These are phyloP conservation scores for Talinum fruticosum DNA, from an alignment of 148 eudicot genomes.

Conservation along the genomic window DNA sequence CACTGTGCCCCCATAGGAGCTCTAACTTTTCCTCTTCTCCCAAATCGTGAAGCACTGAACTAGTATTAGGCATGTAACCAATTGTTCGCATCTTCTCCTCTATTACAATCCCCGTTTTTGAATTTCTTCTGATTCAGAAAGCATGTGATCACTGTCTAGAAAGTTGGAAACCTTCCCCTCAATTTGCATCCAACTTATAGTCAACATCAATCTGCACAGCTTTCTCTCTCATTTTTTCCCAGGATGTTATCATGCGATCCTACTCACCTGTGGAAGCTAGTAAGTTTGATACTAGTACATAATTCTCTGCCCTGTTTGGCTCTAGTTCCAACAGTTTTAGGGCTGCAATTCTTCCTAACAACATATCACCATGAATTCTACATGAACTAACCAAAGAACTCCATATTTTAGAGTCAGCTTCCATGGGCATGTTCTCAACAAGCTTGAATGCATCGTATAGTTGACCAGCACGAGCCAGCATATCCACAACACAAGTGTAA, in stretches of 20 bases:
- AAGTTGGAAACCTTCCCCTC: conserved; percentile 44
- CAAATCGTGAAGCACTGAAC: conserved; percentile 43
- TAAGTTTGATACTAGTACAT: conserved; percentile 51
- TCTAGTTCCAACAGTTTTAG: conserved; percentile 41
- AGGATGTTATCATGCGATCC: conserved; percentile 48
- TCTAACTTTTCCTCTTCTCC: conserved; percentile 28
- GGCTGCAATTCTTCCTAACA: conserved; percentile 48
- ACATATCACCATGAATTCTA: conserved; percentile 34
- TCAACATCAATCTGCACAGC: conserved; percentile 51
- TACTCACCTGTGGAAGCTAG: conserved; percentile 56
- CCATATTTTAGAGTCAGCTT: conserved; percentile 61
- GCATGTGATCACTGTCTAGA: conserved; percentile 36
- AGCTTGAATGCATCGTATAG: conserved; percentile 50
- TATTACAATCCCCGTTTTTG: conserved; percentile 35
- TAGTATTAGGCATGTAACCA: conserved; percentile 33
- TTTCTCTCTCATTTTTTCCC: conserved; percentile 44
- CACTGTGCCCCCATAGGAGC: conserved; percentile 25
- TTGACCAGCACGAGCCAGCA: conserved; percentile 61
- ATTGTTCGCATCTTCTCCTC: conserved; percentile 32
- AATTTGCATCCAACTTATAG: conserved; percentile 58
- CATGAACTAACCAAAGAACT: conserved; percentile 57
- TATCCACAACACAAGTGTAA: conserved; percentile 66
- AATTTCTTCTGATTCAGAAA: conserved; percentile 26
- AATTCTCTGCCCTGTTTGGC: conserved; percentile 46
- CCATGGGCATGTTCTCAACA: conserved; percentile 43